Conservation (phyloP, 192 early-diverging fungal genomes). For the Umbelopsis sp. region DNA sequence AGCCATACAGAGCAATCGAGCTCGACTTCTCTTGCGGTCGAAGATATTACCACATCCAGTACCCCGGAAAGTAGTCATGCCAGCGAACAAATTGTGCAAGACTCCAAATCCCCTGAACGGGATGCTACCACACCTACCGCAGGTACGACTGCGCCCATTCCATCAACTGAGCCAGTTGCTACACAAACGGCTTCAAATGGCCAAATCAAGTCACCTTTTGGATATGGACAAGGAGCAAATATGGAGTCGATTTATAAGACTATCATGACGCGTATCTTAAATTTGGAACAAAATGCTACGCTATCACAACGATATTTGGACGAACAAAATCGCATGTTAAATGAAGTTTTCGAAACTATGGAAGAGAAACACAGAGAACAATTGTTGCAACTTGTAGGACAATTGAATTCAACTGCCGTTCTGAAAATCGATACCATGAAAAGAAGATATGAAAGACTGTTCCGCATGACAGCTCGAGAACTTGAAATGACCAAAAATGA, state of each 20-base stretch:
- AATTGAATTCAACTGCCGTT: constrained; percentile 67
- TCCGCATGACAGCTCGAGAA: constrained; percentile 39
- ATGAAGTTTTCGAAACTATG: constrained; percentile 61
- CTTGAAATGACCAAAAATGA: constrained; percentile 47
- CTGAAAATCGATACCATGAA: constrained; percentile 66
- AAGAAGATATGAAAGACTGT: constrained; percentile 52
- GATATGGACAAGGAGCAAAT: constrained; percentile 30
- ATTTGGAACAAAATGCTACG: constrained; percentile 82
- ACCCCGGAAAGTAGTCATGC: too few relatives aligned
- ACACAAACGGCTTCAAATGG: constrained; percentile 13
- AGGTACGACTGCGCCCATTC: constrained; percentile 22
- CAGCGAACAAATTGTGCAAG: too few relatives aligned
- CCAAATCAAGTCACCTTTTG: background rate
- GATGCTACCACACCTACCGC: constrained; percentile 2
- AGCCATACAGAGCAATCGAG: too few relatives aligned
- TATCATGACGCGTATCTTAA: constrained; percentile 81
- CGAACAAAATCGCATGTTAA: constrained; percentile 74
- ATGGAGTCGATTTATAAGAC: constrained; percentile 88
- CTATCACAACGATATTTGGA: constrained; percentile 75
- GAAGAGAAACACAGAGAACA: constrained; percentile 65
- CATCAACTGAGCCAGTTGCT: constrained; percentile 26
- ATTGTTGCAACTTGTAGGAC: constrained; percentile 63
- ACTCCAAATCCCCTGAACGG: too few relatives aligned
- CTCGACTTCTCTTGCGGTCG: too few relatives aligned
- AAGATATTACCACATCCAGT: too few relatives aligned